These are phyloP conservation scores for Termitomyces sp. DNA, from an alignment of 768 basidiomycete species.

Conservation along the genomic window DNA sequence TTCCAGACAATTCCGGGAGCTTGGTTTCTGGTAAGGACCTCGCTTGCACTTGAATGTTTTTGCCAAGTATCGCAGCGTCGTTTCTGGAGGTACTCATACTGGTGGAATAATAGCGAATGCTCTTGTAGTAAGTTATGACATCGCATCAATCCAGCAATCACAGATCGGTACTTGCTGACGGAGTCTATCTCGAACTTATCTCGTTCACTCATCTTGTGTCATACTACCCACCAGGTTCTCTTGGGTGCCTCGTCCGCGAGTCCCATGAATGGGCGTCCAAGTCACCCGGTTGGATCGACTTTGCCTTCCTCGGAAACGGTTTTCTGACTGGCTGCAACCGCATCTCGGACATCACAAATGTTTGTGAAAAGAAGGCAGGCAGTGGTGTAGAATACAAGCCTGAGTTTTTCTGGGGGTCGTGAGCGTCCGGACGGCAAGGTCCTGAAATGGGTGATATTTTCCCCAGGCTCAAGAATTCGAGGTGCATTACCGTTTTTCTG, in stretches of 20 bases:
- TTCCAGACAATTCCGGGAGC: slow-evolving; percentile 44
- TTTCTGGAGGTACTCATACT: slow-evolving; percentile 60
- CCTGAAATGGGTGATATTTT: slow-evolving; percentile 54
- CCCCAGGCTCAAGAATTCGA: slow-evolving; percentile 28
- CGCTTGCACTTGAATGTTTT: not conserved
- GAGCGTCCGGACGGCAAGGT: slow-evolving; percentile 47
- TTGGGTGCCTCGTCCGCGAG: slow-evolving; percentile 37
- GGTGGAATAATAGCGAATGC: slow-evolving; percentile 60
- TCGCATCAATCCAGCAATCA: not conserved
- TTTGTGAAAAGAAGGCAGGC: slow-evolving; percentile 33
- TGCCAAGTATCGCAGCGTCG: slow-evolving; percentile 39
- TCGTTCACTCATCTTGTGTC: slow-evolving; percentile 53
- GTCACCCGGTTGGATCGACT: slow-evolving; percentile 63
- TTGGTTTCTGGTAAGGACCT: slow-evolving; percentile 61
- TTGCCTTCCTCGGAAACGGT: slow-evolving; percentile 53
- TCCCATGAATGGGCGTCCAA: slow-evolving; percentile 49
- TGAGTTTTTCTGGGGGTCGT: slow-evolving; percentile 51
- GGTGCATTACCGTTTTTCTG: slow-evolving; percentile 61
- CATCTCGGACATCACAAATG: slow-evolving; percentile 51
- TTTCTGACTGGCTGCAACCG: slow-evolving; percentile 21
- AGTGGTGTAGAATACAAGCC: slow-evolving; percentile 34
- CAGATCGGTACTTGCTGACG: slow-evolving; percentile 38
- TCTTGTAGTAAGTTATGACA: slow-evolving; percentile 43
- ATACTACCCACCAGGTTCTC: slow-evolving; percentile 47
- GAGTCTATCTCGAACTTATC: slow-evolving; percentile 64